Percentiles rank a stretch among this genome's conserved stretches.
These are phyloP conservation scores for Cruciata laevipes DNA, from an alignment of 257 asterid species.

Conservation along the genomic window DNA sequence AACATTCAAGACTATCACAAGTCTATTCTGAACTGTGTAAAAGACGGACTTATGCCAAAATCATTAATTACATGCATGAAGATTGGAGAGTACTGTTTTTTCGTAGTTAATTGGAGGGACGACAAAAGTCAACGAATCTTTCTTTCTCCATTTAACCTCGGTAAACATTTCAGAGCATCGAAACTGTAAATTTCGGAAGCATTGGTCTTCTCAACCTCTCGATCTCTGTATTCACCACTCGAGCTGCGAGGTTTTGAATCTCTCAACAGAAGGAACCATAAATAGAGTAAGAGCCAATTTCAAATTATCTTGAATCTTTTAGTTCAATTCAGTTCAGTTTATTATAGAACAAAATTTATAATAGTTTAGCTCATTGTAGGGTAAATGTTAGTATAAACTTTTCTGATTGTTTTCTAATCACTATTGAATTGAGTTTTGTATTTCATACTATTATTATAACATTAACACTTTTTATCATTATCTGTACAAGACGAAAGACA, in stretches of 20 bases:
- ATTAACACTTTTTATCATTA: too few species aligned
- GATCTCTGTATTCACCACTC: not conserved
- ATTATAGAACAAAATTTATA: too few species aligned
- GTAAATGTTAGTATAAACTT: too few species aligned
- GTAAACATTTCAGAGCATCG: not conserved
- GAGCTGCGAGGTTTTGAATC: not conserved
- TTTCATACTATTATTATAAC: too few species aligned
- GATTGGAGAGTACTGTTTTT: too few species aligned
- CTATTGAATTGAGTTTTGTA: too few species aligned
- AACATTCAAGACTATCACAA: not conserved
- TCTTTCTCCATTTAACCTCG: not conserved
- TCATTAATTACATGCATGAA: not conserved
- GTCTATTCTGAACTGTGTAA: not conserved
- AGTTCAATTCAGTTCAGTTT: too few species aligned
- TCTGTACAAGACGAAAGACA: too few species aligned
- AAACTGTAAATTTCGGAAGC: not conserved
- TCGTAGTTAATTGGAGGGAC: not conserved
- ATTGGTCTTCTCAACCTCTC: not conserved
- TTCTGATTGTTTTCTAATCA: too few species aligned
- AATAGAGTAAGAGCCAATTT: too few species aligned
- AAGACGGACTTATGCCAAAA: not conserved
- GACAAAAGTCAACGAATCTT: not conserved
- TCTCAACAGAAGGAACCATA: not conserved
- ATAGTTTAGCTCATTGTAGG: too few species aligned
- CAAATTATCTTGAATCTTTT: too few species aligned